phyloP scores from a whole-genome alignment of 768 basidiomycete genomes.

The Rhodotorula graminis region DNA sequence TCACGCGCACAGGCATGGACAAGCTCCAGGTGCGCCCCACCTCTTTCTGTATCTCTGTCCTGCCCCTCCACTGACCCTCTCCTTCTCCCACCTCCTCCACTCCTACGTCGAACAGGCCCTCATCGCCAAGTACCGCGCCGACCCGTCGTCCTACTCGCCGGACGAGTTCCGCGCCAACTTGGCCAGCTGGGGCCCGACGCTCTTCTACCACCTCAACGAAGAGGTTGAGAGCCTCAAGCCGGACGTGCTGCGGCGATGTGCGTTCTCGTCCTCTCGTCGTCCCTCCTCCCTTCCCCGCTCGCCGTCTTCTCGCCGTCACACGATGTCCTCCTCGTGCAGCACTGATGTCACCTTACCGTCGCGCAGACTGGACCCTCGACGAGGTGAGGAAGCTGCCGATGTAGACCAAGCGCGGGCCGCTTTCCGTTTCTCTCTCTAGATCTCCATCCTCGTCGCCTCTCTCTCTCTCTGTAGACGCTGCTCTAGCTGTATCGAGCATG shows the following conservation, averaged over 20 bases:
- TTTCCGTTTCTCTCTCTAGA: not conserved
- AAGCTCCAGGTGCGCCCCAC: conserved; percentile 4
- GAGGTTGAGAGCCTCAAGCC: conserved; percentile 29
- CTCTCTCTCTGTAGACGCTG: not conserved
- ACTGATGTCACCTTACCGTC: too few relatives aligned
- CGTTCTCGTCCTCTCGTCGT: not conserved
- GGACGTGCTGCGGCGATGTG: conserved; percentile 32
- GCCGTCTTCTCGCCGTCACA: too few relatives aligned
- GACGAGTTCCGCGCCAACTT: conserved; percentile 42
- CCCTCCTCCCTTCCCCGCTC: too few relatives aligned
- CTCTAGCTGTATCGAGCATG: too few relatives aligned
- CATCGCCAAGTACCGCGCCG: conserved; percentile 32
- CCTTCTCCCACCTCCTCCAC: too few relatives aligned
- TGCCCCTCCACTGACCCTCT: not conserved
- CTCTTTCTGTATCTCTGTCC: not conserved
- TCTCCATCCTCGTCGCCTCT: too few relatives aligned
- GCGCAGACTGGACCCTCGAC: conserved; percentile 20
- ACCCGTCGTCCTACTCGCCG: conserved; percentile 43
- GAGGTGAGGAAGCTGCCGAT: conserved; percentile 18
- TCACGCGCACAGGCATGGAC: conserved; percentile 11
- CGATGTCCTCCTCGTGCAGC: too few relatives aligned
- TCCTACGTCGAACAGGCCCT: conserved; percentile 9
- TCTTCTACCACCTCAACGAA: conserved; percentile 42
- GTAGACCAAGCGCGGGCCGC: not conserved
- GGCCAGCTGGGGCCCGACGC: conserved; percentile 44